Evolutionary conservation across 176 grass and related monocot species (phyloP).

Genomic region (Oryza nivara): DNA sequence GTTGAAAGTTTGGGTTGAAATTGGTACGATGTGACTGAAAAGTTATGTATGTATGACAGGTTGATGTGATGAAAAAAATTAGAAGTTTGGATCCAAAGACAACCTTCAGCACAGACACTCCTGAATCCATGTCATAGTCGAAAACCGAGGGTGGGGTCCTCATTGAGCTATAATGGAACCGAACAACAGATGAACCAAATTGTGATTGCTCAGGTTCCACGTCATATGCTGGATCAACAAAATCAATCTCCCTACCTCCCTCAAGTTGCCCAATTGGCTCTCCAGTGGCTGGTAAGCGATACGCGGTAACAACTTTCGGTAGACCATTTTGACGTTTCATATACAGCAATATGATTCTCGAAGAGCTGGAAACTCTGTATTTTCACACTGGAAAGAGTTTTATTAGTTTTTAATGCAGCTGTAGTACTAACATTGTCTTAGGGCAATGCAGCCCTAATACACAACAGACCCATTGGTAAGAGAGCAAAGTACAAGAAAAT

Average conservation of each 20-base stretch:
- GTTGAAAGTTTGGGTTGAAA: no score
- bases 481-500: conserved; percentile 19
- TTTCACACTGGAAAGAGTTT: conserved; percentile 72
- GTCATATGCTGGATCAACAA: conserved; percentile 69
- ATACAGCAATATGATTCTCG: conserved; percentile 73
- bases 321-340: conserved; percentile 85
- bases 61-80: no score
- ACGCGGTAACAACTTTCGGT: conserved; percentile 68
- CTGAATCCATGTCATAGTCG: conserved; percentile 85
- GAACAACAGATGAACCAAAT: conserved; percentile 68
- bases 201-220: conserved; percentile 61
- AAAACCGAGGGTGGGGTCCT: conserved; percentile 74
- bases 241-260: conserved; percentile 66
- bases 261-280: conserved; percentile 68
- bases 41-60: no score
- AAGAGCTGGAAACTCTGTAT: conserved; percentile 80
- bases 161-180: conserved; percentile 84
- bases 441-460: background rate
- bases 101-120: conserved; percentile 58
- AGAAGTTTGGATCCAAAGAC: no score
- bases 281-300: conserved; percentile 63
- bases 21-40: no score
- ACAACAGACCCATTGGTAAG: background rate
- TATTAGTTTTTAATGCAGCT: conserved; percentile 16
- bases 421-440: conserved; percentile 6